phyloP scores from a whole-genome alignment of 2,329 filamentous ascomycete species.

The Nemania sp. region DNA sequence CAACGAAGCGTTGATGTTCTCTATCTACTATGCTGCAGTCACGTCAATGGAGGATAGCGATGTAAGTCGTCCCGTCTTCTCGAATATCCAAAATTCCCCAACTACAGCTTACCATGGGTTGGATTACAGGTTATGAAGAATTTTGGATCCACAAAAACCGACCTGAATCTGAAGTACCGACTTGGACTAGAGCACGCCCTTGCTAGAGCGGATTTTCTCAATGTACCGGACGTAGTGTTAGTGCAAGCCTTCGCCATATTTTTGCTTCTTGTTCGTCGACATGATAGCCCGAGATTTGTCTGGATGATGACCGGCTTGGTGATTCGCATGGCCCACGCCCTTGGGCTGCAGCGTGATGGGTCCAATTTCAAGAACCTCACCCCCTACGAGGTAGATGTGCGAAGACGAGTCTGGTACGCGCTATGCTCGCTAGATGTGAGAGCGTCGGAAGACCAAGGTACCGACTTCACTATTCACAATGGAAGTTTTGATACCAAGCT shows the following conservation, averaged over 20 bases:
- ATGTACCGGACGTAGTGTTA: constrained; percentile 52
- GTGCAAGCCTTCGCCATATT: constrained; percentile 57
- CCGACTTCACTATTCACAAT: constrained; percentile 61
- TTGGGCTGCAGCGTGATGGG: constrained; percentile 64
- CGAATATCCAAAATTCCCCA: background rate
- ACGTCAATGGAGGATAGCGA: constrained; percentile 62
- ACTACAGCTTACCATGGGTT: background rate
- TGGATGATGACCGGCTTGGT: constrained; percentile 64
- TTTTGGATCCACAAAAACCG: constrained; percentile 45
- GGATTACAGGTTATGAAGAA: constrained; percentile 37
- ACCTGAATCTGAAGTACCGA: constrained; percentile 45
- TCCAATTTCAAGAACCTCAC: constrained; percentile 53
- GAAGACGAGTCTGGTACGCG: constrained; percentile 63
- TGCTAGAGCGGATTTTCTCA: constrained; percentile 52
- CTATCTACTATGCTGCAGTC: constrained; percentile 60
- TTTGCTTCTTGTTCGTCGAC: constrained; percentile 53
- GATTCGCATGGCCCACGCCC: constrained; percentile 60
- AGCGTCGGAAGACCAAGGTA: constrained; percentile 65
- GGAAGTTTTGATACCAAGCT: constrained; percentile 62
- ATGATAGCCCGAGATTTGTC: constrained; percentile 45
- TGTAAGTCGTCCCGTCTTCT: constrained; percentile 40
- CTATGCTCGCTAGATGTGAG: constrained; percentile 62
- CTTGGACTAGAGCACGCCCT: constrained; percentile 52
- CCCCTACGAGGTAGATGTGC: constrained; percentile 64
- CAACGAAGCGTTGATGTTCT: constrained; percentile 58